A percentile compares a stretch with the other conserved stretches of the same genome.
phyloP scores from a whole-genome alignment of 441 rosid species.

The Brassica hybrid region DNA sequence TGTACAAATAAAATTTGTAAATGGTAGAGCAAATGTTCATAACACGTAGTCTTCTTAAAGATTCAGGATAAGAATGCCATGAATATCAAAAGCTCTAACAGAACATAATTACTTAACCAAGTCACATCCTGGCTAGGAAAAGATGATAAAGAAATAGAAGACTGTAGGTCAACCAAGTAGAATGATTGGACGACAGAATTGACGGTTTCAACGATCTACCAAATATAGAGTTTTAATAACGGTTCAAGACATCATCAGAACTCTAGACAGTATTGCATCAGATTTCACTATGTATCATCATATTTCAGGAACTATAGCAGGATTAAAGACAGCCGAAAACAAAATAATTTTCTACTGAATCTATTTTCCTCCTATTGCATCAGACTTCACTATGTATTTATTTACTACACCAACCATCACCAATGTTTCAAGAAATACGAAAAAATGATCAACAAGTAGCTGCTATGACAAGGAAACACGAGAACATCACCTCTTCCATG shows the following conservation, averaged over 20 bases:
- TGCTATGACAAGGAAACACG: conserved; percentile 31
- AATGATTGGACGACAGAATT: conserved; percentile 20
- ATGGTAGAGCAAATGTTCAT: not conserved
- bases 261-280: not conserved
- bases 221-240: conserved; percentile 26
- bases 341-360: conserved; percentile 5
- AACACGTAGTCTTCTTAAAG: not conserved
- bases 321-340: not conserved
- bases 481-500: conserved; percentile 71
- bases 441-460: conserved; percentile 9
- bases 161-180: conserved; percentile 11
- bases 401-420: too few relatives aligned
- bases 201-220: conserved; percentile 13
- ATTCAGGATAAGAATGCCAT: conserved; percentile 10
- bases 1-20: conserved; percentile 21
- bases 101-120: conserved; percentile 15
- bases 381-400: too few relatives aligned
- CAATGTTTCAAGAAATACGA: not conserved
- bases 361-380: not conserved
- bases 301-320: conserved; percentile 10
- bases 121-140: conserved; percentile 24
- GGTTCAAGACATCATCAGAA: not conserved
- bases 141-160: conserved; percentile 22
- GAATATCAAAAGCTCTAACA: conserved; percentile 11
- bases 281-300: conserved; percentile 16